A percentile compares a stretch with the other conserved stretches of the same genome.
phyloP scores from a whole-genome alignment of 2,329 filamentous ascomycete genomes.

The Penicillium sp. region DNA sequence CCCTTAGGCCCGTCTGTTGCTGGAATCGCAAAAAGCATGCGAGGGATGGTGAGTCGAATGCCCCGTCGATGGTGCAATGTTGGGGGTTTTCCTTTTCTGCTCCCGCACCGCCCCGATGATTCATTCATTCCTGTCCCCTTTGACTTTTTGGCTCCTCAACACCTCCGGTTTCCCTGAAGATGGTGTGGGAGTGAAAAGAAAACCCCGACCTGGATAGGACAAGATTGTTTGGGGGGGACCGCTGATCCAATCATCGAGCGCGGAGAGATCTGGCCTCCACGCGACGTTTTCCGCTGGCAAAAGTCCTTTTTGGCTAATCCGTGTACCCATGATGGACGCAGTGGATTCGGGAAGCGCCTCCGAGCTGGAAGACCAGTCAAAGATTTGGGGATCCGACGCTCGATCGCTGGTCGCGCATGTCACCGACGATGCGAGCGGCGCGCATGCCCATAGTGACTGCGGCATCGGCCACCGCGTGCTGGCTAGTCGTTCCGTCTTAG shows the following conservation, averaged over 20 bases:
- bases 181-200: background rate
- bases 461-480: conserved; percentile 44
- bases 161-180: no score
- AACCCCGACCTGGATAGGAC: background rate
- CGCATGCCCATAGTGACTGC: conserved; percentile 31
- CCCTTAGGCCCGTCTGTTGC: conserved; percentile 17
- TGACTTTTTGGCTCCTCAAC: background rate
- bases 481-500: conserved; percentile 54
- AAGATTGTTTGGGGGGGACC: conserved; percentile 1
- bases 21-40: conserved; percentile 19
- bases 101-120: conserved; percentile 26
- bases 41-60: conserved; percentile 29
- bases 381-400: conserved; percentile 33
- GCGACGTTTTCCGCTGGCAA: conserved; percentile 1
- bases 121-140: conserved; percentile 10
- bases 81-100: conserved; percentile 16
- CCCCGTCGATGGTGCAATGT: conserved; percentile 25
- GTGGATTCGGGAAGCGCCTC: conserved; percentile 36
- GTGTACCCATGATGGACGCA: conserved; percentile 32
- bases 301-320: conserved; percentile 20
- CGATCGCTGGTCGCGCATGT: conserved; percentile 19
- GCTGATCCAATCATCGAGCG: conserved; percentile 8
- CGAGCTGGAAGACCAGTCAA: conserved; percentile 37
- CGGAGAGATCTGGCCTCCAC: conserved; percentile 11
- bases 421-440: conserved; percentile 20